Evolutionary conservation across 2,329 filamentous ascomycete species (phyloP), one percentile per base, ranked within the genome.

Genomic region (Colletotrichum trifolii): DNA sequence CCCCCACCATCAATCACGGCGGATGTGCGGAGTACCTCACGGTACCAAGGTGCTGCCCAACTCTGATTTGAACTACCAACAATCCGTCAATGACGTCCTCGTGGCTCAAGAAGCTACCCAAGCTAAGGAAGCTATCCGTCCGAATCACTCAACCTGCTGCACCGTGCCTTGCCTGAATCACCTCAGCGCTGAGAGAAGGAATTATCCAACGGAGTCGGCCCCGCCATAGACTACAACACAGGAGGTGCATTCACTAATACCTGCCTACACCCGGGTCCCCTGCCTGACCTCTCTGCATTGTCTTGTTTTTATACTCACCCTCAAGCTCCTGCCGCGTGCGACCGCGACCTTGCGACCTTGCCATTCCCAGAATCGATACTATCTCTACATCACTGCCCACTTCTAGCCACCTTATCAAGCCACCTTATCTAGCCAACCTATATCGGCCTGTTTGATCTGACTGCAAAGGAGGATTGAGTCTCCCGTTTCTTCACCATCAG

Each of bases 61-160:
- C 46, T 38, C 35, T 46, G 25, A 17, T 38, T 33, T 54, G 38
- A 48, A 12, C 34, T 12, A 39, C 48, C 9, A 33, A 45, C 17
- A 25, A 25, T 17, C 46, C 56, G 36, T 60, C 56, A 56, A 62
- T 65, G 62, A 65, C 62, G 62, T 65, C 57, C 62, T 65, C 10
- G 12, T 38, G 36, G 54, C 35, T 12, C 15, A 40, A 25, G 25
- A 10, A 40, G 9, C 38, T 40, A 10, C 38, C 38, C 38, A 40
- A 40, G 38, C 4, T 13, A 40, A 25, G 43, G 43, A 8, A 46
- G n/a, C 43, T 25, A 17, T 5, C n/a, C 25, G 25, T 25, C 25
- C 25, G 5, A 25, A 25, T 25, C 25, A 25, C 25, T 25, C 25
- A 25, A 25, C 25, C 25, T 25, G 25, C 25, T 5, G 25, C 25